Percentiles rank a stretch among this genome's conserved stretches.
Conservation (phyloP, 768 basidiomycete genomes). For the Tricholomella constricta region DNA sequence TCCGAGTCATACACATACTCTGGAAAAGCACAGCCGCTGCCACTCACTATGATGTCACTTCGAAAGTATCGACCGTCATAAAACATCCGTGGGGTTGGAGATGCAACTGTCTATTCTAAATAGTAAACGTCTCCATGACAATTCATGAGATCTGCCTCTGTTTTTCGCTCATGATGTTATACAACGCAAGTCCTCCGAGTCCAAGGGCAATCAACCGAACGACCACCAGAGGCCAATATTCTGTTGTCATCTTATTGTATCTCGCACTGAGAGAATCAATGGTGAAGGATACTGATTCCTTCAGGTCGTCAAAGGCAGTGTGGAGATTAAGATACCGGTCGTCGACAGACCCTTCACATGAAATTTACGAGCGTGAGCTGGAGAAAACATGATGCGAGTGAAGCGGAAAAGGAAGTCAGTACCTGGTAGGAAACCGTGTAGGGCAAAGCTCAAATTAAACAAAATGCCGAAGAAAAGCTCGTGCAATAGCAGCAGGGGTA, state of each 20-base stretch:
- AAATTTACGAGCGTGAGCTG: background rate
- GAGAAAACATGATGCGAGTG: background rate
- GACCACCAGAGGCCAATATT: conserved; percentile 34
- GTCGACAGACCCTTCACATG: conserved; percentile 26
- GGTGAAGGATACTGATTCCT: conserved; percentile 37
- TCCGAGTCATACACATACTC: too few species aligned
- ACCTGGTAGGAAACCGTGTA: conserved; percentile 40
- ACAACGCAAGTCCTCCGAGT: conserved; percentile 31
- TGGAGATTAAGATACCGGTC: conserved; percentile 34
- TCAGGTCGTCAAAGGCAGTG: conserved; percentile 34
- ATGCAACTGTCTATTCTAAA: too few species aligned
- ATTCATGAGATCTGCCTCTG: background rate
- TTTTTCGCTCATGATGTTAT: conserved; percentile 29
- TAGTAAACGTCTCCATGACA: background rate
- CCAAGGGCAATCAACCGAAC: conserved; percentile 31
- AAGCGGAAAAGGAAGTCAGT: background rate
- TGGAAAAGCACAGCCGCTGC: too few species aligned
- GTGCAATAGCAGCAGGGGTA: conserved; percentile 36
- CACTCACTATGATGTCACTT: too few species aligned
- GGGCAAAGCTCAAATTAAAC: conserved; percentile 34
- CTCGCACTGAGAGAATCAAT: conserved; percentile 36
- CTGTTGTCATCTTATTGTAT: conserved; percentile 42
- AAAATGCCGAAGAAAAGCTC: conserved; percentile 35
- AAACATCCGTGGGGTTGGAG: too few species aligned
- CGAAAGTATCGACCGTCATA: too few species aligned